Base-by-base conservation (phyloP, 2,329 filamentous ascomycete species). In the Daldinia sp. region DNA sequence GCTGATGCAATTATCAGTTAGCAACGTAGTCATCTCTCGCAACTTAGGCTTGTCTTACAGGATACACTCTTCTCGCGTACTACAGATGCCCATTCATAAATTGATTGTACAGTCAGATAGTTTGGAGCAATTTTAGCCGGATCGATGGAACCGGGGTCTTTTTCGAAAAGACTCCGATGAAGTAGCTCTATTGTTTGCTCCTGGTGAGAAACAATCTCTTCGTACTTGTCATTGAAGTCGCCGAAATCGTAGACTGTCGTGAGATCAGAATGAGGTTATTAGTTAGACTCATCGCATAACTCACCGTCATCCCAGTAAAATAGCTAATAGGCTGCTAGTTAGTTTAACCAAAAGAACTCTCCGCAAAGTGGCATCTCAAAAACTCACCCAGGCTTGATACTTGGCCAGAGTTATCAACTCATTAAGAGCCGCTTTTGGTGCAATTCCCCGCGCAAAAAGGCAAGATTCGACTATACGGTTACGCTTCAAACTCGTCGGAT, bases 291-390 rank as follows among this genome's bases (percentile, higher is more conserved):
- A 6, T 37, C 37, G 23, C 7, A 26, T 30, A 41, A 26, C 50
- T 37, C 13, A 55, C 63, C 56, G 41, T 56, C 50, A 12, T 65
- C 63, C 63, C 63, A 65, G 20, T 65, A 65, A 55, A 39, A 65
- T 20, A 48, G 30, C 62, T 48, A 48, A 10, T n/a, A 48, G 15
- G 3, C 0, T n/a, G 20, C 53, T 10, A 41, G 15, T 55, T 13
- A 18, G 10, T 48, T 30, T 51, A 12, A 28, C 44, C 51, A n/a
- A 20, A 44, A 7, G 2, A 35, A 6, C 50, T 37, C 9, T 20
- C 28, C 30, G 3, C 9, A 37, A 35, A 37, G 12, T 3, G 23
- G 30, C 20, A 33, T 41, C 37, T 55, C 23, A 1, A 23, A 23
- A 55, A 55, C 28, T 55, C 30, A 65, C 62, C 62, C 62, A 60